phyloP scores from a whole-genome alignment of 1,139 yeast genomes.

The Spathaspora sp. region DNA sequence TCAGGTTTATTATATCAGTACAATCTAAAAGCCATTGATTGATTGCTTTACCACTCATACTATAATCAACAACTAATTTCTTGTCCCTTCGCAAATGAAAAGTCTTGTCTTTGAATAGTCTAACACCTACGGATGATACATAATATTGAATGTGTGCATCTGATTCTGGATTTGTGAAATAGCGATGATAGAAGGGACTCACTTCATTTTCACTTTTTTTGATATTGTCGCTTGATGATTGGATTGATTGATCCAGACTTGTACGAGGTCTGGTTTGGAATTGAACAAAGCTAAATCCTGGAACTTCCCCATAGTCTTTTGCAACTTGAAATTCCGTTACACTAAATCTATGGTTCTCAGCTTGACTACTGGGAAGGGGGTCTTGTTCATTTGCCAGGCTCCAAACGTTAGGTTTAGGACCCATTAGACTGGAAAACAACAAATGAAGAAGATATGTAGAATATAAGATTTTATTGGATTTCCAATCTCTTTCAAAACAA shows the following conservation, averaged over 20 bases:
- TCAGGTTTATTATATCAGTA: slow-evolving; percentile 60
- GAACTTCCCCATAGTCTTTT: background rate
- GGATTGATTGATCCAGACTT: background rate
- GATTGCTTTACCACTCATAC: slow-evolving; percentile 73
- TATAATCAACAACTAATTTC: slow-evolving; percentile 33
- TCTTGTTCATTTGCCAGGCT: slow-evolving; percentile 45
- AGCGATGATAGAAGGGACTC: slow-evolving; percentile 76
- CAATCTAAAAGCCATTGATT: slow-evolving; percentile 92
- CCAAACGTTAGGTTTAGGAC: slow-evolving; percentile 71
- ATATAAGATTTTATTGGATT: slow-evolving; percentile 60
- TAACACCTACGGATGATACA: slow-evolving; percentile 63
- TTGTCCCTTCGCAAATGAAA: slow-evolving; percentile 24
- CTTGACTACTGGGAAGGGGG: background rate
- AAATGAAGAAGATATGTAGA: slow-evolving; percentile 67
- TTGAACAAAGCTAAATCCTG: slow-evolving; percentile 3
- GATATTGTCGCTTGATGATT: background rate
- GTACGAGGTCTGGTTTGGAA: background rate
- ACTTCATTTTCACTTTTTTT: slow-evolving; percentile 7
- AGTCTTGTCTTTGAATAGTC: slow-evolving; percentile 49
- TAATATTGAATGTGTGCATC: slow-evolving; percentile 81
- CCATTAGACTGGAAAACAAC: slow-evolving; percentile 64
- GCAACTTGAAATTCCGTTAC: background rate
- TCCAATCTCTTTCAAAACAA: slow-evolving; percentile 62
- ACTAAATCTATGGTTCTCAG: background rate
- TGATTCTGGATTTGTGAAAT: slow-evolving; percentile 86